Conservation (phyloP, 345 rosid species). For the Erysimum cheiranthoides region DNA sequence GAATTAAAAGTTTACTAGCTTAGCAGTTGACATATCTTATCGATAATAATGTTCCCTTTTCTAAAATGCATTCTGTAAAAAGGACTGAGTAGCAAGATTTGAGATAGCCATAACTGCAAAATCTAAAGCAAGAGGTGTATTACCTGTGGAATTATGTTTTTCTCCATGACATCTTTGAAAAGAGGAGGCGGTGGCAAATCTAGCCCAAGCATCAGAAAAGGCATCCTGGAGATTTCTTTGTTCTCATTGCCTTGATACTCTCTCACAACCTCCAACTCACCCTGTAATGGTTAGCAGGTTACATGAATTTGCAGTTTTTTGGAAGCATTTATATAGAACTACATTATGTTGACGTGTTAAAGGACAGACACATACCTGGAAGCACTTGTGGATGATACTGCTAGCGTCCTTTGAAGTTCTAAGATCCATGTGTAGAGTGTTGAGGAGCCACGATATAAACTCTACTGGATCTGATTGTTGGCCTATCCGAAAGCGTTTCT, state of each 20-base stretch:
- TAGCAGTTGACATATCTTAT: not conserved
- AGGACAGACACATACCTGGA: constrained; percentile 64
- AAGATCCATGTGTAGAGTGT: constrained; percentile 81
- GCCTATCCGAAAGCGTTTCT: constrained; percentile 86
- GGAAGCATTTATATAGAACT: constrained; percentile 6
- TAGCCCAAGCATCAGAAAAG: constrained; percentile 94
- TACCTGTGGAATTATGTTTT: constrained; percentile 98
- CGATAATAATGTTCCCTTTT: not conserved
- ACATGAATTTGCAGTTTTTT: not conserved
- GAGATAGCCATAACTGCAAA: not conserved
- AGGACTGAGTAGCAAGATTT: constrained; percentile 1
- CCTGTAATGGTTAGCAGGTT: constrained; percentile 49
- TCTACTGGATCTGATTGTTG: constrained; percentile 95
- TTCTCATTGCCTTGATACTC: constrained; percentile 66
- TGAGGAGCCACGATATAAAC: constrained; percentile 97
- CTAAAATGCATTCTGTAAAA: constrained; percentile 8
- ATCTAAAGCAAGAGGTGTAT: constrained; percentile 25
- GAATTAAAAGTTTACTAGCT: not conserved
- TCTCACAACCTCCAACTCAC: constrained; percentile 87
- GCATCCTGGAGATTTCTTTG: constrained; percentile 78
- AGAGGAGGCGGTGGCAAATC: constrained; percentile 99
- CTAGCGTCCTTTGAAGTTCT: constrained; percentile 61
- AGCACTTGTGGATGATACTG: constrained; percentile 88
- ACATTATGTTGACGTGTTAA: not conserved
- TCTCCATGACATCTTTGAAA: constrained; percentile 98